phyloP scores from a whole-genome alignment of 129 eudicot species.

The carrot (Daucus carota) region DNA sequence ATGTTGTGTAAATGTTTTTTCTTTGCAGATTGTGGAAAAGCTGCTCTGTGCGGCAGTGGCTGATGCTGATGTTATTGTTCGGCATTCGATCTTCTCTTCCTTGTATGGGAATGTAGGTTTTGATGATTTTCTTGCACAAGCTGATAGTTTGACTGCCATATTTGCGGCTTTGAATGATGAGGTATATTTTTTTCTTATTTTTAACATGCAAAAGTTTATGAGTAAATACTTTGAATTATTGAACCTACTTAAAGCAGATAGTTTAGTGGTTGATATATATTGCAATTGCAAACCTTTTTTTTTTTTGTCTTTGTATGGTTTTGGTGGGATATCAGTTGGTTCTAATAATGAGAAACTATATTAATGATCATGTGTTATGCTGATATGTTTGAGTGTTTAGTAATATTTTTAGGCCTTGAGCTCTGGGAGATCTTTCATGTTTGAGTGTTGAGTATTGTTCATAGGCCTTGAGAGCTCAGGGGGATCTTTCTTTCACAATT shows the following conservation, averaged over 20 bases:
- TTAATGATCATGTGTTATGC: too few species aligned
- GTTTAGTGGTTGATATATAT: neutral
- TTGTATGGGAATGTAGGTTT: conserved; percentile 68
- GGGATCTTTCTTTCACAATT: neutral
- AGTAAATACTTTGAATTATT: neutral
- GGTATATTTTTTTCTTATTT: conserved; percentile 33
- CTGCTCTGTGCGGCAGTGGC: conserved; percentile 94
- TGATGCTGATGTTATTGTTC: conserved; percentile 89
- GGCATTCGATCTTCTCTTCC: conserved; percentile 73
- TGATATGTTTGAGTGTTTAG: neutral
- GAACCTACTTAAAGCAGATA: neutral
- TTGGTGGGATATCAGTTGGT: neutral
- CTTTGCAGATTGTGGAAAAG: conserved; percentile 78
- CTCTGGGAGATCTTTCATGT: neutral
- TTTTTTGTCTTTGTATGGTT: neutral
- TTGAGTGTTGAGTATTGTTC: neutral
- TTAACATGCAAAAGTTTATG: neutral
- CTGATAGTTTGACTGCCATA: conserved; percentile 90
- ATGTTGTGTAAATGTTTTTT: neutral
- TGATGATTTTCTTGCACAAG: conserved; percentile 88
- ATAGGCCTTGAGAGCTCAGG: neutral
- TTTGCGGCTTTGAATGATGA: conserved; percentile 96
- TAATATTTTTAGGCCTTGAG: neutral
- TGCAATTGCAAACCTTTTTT: neutral
- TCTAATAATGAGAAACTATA: neutral